These are phyloP conservation scores for Debaryomyces fabryi DNA, from an alignment of 1,139 yeast genomes.

Conservation along the genomic window DNA sequence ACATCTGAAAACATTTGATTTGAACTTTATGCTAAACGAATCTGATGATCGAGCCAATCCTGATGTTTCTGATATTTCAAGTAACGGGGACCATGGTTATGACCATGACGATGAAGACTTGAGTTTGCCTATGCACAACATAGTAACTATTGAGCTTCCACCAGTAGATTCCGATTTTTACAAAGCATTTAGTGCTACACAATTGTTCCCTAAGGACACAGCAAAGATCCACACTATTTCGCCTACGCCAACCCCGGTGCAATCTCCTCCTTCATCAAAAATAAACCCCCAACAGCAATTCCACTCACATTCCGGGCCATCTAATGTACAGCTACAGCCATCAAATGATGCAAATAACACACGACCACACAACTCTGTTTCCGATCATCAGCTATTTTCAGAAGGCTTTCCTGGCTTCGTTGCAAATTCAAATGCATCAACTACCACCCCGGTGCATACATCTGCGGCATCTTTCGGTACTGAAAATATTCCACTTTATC, in stretches of 20 bases:
- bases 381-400: not conserved
- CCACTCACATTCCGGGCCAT: not conserved
- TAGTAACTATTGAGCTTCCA: constrained; percentile 17
- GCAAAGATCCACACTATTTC: not conserved
- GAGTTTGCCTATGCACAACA: constrained; percentile 17
- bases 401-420: constrained; percentile 1
- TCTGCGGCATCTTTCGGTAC: not conserved
- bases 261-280: not conserved
- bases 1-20: constrained; percentile 15
- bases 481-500: constrained; percentile 2
- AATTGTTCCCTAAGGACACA: constrained; percentile 15
- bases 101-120: constrained; percentile 15
- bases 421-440: not conserved
- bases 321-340: not conserved
- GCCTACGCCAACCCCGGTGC: not conserved
- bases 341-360: not conserved
- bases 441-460: not conserved
- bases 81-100: constrained; percentile 9
- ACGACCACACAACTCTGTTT: not conserved
- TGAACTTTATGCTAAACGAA: constrained; percentile 18
- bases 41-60: not conserved
- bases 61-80: not conserved
- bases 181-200: constrained; percentile 13
- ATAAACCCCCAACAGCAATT: not conserved
- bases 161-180: constrained; percentile 11